These are phyloP conservation scores for Citeromyces nyonsensis DNA, from an alignment of 805 yeast species.

Conservation along the genomic window DNA sequence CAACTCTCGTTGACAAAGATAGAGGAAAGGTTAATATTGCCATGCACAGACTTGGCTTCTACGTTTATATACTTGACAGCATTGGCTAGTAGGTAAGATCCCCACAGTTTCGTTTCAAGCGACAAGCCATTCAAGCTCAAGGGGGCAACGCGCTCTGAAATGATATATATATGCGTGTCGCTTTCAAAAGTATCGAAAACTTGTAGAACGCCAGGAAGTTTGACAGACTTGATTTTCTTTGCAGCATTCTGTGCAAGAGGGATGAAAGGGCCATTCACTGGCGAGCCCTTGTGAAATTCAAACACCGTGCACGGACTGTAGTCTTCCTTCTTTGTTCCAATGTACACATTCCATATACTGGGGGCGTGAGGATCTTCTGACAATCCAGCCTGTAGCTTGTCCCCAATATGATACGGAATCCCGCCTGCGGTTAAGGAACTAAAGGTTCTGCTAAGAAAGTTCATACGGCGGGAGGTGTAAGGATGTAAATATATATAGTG, in stretches of 20 bases:
- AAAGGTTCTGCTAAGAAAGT: slow-evolving; percentile 51
- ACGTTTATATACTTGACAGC: slow-evolving; percentile 42
- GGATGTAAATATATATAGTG: no score
- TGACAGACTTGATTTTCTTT: slow-evolving; percentile 34
- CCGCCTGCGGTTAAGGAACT: slow-evolving; percentile 38
- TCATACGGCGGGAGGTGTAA: slow-evolving; percentile 22
- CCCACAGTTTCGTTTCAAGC: slow-evolving; percentile 20
- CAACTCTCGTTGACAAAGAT: slow-evolving; percentile 56
- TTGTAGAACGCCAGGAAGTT: slow-evolving; percentile 51
- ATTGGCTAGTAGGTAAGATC: slow-evolving; percentile 36
- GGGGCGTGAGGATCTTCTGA: slow-evolving; percentile 14
- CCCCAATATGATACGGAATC: slow-evolving; percentile 43
- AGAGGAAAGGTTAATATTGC: slow-evolving; percentile 38
- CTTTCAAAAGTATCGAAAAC: slow-evolving; percentile 50
- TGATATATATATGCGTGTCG: slow-evolving; percentile 38
- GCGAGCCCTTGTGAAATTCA: slow-evolving; percentile 35
- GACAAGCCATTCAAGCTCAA: slow-evolving; percentile 16
- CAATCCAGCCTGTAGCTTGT: slow-evolving; percentile 14
- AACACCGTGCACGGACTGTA: slow-evolving; percentile 44
- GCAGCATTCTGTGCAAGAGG: slow-evolving; percentile 27
- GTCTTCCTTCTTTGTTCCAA: slow-evolving; percentile 42
- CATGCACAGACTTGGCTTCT: slow-evolving; percentile 47
- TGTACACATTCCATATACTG: slow-evolving; percentile 47
- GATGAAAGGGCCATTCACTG: slow-evolving; percentile 12
- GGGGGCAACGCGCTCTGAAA: slow-evolving; percentile 56